Evolutionary conservation across 2,329 filamentous ascomycete genomes (phyloP), one percentile per base, ranked within the genome.

Genomic region (Phyllosticta citrichinensis): DNA sequence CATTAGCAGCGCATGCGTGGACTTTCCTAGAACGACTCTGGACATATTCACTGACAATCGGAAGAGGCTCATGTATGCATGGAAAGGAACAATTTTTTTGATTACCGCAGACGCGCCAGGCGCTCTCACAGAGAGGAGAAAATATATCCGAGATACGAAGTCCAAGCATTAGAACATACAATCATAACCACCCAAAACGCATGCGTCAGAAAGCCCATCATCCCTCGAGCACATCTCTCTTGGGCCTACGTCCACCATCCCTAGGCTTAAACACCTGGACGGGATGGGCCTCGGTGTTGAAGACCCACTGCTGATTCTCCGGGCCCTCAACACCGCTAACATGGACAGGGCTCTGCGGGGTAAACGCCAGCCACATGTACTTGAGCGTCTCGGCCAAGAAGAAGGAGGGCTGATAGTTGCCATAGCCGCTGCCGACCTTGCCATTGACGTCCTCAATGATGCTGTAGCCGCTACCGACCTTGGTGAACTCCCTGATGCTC

Each of bases 301-400:
- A 86, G 10, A 87, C 84, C 68, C 79, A 87, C 30, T 74, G 67
- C 64, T 87, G 83, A 56, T 71, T 72, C 52, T 70, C 71, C 27
- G 66, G 66, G 3, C 76, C 55, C 52, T 35, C n/a, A 10, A 27
- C n/a, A 3, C 52, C 74, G n/a, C 78, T 75, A 14, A 84, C 77
- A 66, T 86, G 83, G 77, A 27, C 35, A 9, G 25, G 56, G 66
- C 66, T 69, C 66, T 66, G 73, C 63, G 74, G 76, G 0, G 82
- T 80, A 69, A 86, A 84, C 62, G 89, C 88, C 66, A 95, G 71
- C 75, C 88, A 95, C 62, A 82, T 77, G 72, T 95, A 95, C 79
- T 96, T 96, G 71, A 96, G 71, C 64, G 92, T 88, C 77, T 96
- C 91, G 0, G 91, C 90, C 72, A 95, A 91, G 78, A 88, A 87